phyloP scores from a whole-genome alignment of 306 rosid species.

The Malus asiatica region DNA sequence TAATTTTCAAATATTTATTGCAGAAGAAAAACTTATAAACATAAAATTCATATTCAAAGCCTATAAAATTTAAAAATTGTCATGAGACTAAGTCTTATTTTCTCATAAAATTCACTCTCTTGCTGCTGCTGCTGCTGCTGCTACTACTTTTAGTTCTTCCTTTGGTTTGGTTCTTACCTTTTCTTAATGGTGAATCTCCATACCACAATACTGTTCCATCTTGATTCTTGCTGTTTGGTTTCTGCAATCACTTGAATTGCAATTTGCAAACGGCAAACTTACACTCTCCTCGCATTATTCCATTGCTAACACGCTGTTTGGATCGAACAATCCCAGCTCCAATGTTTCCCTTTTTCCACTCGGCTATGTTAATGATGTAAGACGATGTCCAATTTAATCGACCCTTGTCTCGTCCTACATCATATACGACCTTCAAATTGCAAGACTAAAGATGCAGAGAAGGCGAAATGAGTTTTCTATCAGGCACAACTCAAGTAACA shows the following conservation, averaged over 20 bases:
- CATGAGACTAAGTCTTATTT: too few relatives aligned
- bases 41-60: too few relatives aligned
- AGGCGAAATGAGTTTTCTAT: neutral
- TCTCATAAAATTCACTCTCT: too few relatives aligned
- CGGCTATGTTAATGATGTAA: neutral
- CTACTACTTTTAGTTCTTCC: conserved; percentile 21
- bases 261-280: neutral
- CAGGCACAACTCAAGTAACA: neutral
- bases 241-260: neutral
- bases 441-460: neutral
- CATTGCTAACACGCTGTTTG: neutral
- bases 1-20: too few relatives aligned
- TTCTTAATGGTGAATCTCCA: neutral
- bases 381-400: too few relatives aligned
- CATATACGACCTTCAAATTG: neutral
- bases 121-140: neutral
- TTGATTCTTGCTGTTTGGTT: neutral
- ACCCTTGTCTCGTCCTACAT: too few relatives aligned
- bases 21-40: too few relatives aligned
- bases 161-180: conserved; percentile 3
- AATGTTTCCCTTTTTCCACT: neutral
- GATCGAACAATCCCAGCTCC: neutral
- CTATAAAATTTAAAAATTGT: too few relatives aligned
- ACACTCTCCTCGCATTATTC: neutral
- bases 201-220: neutral